Evolutionary conservation across 805 yeast genomes (phyloP).

Genomic region (Zygotorulaspora chibaensis): DNA sequence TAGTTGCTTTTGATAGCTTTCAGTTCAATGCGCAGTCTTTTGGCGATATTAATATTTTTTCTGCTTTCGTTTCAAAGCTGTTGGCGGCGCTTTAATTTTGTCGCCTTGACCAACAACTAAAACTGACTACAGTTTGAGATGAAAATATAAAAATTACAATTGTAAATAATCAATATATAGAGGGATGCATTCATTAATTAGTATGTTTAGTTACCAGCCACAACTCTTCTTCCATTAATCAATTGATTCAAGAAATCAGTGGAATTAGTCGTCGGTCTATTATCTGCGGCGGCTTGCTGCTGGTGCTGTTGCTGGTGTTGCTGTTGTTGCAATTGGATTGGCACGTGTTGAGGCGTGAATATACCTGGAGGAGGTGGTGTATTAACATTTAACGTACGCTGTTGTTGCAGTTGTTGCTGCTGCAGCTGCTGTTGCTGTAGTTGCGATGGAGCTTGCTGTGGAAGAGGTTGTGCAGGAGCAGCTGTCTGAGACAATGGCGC

Average conservation of each 20-base stretch:
- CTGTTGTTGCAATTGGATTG: constrained; percentile 19
- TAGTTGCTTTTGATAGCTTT: not conserved
- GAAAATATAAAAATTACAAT: constrained; percentile 2
- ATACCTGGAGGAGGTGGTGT: constrained; percentile 78
- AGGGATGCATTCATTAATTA: constrained; percentile 1
- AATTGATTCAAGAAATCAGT: constrained; percentile 80
- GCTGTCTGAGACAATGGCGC: constrained; percentile 22
- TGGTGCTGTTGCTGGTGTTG: constrained; percentile 21
- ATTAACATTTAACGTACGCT: constrained; percentile 40
- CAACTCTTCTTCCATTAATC: constrained; percentile 67
- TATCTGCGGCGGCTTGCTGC: constrained; percentile 20
- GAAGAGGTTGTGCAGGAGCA: constrained; percentile 14
- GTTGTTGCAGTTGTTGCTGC: constrained; percentile 34
- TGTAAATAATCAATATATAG: constrained; percentile 1
- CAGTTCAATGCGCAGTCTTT: not conserved
- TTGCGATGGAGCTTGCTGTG: constrained; percentile 15
- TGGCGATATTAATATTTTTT: not conserved
- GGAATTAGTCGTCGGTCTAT: constrained; percentile 47
- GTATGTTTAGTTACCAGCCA: constrained; percentile 27
- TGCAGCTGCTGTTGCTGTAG: constrained; percentile 30
- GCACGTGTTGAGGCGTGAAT: constrained; percentile 31
- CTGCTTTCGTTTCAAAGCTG: not conserved
- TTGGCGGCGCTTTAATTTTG: not conserved
- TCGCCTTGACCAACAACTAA: not conserved
- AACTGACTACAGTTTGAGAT: not conserved